These are phyloP conservation scores for Yamadazyma buinensis DNA, from an alignment of 1,139 yeast genomes.

Conservation along the genomic window DNA sequence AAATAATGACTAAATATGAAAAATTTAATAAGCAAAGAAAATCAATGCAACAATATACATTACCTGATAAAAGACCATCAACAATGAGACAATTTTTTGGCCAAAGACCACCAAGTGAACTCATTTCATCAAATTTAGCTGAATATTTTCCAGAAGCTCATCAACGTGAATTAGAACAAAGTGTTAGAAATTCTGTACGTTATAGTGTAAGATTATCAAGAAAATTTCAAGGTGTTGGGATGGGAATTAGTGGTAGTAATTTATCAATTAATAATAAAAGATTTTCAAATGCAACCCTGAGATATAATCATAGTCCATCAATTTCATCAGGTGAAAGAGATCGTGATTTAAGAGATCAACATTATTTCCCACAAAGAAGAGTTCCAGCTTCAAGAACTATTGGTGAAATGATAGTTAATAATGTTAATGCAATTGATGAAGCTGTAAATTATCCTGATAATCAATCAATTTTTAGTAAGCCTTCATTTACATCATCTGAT, in stretches of 20 bases:
- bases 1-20: constrained; percentile 34
- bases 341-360: too few species aligned
- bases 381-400: constrained; percentile 41
- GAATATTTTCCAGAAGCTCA: constrained; percentile 91
- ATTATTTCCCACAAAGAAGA: constrained; percentile 13
- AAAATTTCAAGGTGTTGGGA: constrained; percentile 21
- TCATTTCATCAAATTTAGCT: constrained; percentile 83
- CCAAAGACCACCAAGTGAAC: constrained; percentile 90
- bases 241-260: constrained; percentile 19
- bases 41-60: constrained; percentile 22
- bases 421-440: constrained; percentile 56
- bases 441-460: constrained; percentile 35
- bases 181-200: constrained; percentile 79
- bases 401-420: constrained; percentile 65
- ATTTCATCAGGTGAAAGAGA: constrained; percentile 20
- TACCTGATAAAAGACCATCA: constrained; percentile 21
- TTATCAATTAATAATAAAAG: constrained; percentile 15
- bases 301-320: constrained; percentile 15
- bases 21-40: constrained; percentile 18
- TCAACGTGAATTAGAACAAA: constrained; percentile 67
- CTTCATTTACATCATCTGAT: constrained; percentile 18
- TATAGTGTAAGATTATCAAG: constrained; percentile 63
- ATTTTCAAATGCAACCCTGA: constrained; percentile 21
- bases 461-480: constrained; percentile 21
- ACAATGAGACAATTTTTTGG: constrained; percentile 63